Evolutionary conservation across 1,284 basidiomycete genomes (phyloP), one percentile per base, ranked within the genome.

Genomic region (Hymenochaete sp.): DNA sequence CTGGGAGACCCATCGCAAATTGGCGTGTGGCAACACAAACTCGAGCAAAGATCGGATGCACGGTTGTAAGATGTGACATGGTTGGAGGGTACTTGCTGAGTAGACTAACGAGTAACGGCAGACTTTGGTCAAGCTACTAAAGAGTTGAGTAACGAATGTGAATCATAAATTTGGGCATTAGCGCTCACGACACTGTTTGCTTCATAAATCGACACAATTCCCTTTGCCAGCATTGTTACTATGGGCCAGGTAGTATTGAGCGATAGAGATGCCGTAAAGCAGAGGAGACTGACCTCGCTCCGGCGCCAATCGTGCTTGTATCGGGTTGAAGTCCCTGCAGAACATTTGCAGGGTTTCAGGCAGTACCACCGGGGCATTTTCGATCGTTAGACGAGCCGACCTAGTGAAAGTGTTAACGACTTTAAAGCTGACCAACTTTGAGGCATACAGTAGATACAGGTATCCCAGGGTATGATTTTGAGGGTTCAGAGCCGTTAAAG

Each of bases 381-480:
- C 60, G 31, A 66, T 64, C 19, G 58, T 58, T 9, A 65, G 61
- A 38, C 57, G 64, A 48, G 79, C 75, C 14, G 71, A 75, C 53
- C 77, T 82, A 54, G 11, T 13, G 39, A 16, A 13, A 40, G 9
- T n/a, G 29, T 33, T 25, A 42, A 2, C 13, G 13, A 1, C 19
- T 5, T 33, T 2, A 38, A 26, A 27, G 9, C 6, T 13, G 24
- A 35, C 28, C 38, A 43, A 44, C 38, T 45, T 38, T 13, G 22
- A 26, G 14, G 68, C 81, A 63, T 55, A 86, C 84, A 88, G 58
- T 32, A 88, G 79, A 54, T 77, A 81, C 26, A 88, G 60, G 33
- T 73, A 71, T 0, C 77, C 82, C 4, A 86, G 57, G 1, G 82
- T 80, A 57, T 83, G 72, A 29, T 56, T 57, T 26, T 65, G 61